Evolutionary conservation across 129 eudicot species (phyloP), one percentile per base, ranked within the genome.

Genomic region (Ambrosia trifida): DNA sequence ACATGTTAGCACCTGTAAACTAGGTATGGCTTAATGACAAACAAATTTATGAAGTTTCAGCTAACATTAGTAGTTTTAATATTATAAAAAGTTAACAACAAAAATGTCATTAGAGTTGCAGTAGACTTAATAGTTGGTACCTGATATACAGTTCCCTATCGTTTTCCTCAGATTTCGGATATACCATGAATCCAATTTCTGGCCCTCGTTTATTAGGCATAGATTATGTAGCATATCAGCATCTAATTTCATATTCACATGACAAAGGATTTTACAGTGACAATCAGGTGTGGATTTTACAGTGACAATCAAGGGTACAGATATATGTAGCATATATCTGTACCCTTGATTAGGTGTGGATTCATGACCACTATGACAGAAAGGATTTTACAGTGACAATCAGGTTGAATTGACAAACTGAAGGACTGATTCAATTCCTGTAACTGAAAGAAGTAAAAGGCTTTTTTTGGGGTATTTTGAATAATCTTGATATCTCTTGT

Each of bases 211-310:
- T 20, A 3, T 35, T 45, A 47, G 58, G 10, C 50, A 46, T 35
- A 11, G 28, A 73, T 61, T 47, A 62, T 73, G 70, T 73, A 73
- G 60, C 62, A 33, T 61, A 61, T 73, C 31, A 19, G 50, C 70
- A 64, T 51, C 71, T 35, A 57, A 71, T 71, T 62, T 71, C 56
- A 35, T 30, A 9, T 73, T 63, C 35, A 47, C 63, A 19, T n/a
- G n/a, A n/a, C n/a, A n/a, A n/a, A n/a, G n/a, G n/a, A n/a, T n/a
- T n/a, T n/a, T n/a, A n/a, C n/a, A n/a, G n/a, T n/a, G n/a, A n/a
- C n/a, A n/a, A n/a, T n/a, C n/a, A n/a, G n/a, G n/a, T n/a, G n/a
- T n/a, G n/a, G n/a, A n/a, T n/a, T n/a, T n/a, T n/a, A n/a, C n/a
- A n/a, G n/a, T n/a, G n/a, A n/a, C n/a, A n/a, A n/a, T n/a, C n/a